Evolutionary conservation across 2,329 filamentous ascomycete species (phyloP).

Genomic region (Fusarium dlaminii): DNA sequence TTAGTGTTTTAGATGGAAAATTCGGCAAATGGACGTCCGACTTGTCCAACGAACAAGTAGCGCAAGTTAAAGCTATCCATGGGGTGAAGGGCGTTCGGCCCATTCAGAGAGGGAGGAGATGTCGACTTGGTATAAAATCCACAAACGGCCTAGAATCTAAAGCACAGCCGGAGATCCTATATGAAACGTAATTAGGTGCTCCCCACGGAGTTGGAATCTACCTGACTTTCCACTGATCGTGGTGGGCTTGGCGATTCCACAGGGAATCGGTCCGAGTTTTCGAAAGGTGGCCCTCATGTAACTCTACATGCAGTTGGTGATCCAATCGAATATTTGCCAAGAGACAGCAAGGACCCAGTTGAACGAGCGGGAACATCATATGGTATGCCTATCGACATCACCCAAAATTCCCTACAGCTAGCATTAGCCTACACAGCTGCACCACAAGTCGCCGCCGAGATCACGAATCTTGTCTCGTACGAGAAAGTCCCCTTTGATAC

Average conservation of each 20-base stretch:
- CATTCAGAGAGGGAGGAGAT: background rate
- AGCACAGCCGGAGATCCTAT: background rate
- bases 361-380: background rate
- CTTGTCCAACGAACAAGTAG: background rate
- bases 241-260: no score
- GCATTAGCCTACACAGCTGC: background rate
- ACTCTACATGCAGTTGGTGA: background rate
- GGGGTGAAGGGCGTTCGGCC: background rate
- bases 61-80: accelerated
- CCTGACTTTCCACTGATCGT: no score
- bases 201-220: background rate
- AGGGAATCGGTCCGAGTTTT: background rate
- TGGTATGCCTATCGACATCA: background rate
- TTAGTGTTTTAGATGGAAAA: background rate
- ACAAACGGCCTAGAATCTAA: background rate
- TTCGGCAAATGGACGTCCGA: accelerated
- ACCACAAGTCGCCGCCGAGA: background rate
- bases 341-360: background rate
- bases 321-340: background rate
- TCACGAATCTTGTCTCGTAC: background rate
- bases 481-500: background rate
- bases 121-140: background rate
- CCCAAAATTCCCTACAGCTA: background rate
- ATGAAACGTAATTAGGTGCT: background rate
- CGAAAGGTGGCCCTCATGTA: background rate